Percentiles rank a stretch among this genome's conserved stretches.
These are phyloP conservation scores for Perilla frutescens DNA, from an alignment of 257 asterid species.

Conservation along the genomic window DNA sequence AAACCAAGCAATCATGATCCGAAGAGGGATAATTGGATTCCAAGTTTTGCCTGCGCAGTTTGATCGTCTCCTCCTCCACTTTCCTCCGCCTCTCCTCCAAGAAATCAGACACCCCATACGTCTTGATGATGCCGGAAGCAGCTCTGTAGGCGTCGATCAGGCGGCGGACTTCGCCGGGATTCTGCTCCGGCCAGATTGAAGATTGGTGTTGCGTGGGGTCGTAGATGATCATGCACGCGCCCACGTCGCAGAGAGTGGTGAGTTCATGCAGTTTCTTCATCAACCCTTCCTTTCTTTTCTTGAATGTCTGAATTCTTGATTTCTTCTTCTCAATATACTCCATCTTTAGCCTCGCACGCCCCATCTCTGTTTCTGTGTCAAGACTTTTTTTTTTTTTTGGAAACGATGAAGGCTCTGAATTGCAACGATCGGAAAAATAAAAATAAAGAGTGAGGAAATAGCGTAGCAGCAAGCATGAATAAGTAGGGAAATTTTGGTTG, in stretches of 20 bases:
- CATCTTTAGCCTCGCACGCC: slow-evolving; percentile 64
- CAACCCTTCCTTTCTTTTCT: slow-evolving; percentile 66
- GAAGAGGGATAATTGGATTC: slow-evolving; percentile 41
- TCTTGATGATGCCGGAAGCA: slow-evolving; percentile 24
- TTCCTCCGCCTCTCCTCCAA: slow-evolving; percentile 44
- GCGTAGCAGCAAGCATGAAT: too few relatives aligned
- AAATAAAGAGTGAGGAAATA: too few relatives aligned
- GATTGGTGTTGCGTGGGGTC: slow-evolving; percentile 40
- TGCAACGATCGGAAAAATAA: too few relatives aligned
- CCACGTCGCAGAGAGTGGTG: slow-evolving; percentile 67
- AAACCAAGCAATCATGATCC: slow-evolving; percentile 32
- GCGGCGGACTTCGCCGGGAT: slow-evolving; percentile 36
- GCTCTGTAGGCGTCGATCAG: slow-evolving; percentile 45
- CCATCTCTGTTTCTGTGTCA: too few relatives aligned
- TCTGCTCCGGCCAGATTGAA: slow-evolving; percentile 63
- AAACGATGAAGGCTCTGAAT: too few relatives aligned
- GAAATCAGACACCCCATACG: slow-evolving; percentile 51
- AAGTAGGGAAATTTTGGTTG: too few relatives aligned
- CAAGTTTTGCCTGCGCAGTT: slow-evolving; percentile 33
- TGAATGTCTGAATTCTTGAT: slow-evolving; percentile 50
- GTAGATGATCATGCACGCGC: slow-evolving; percentile 63
- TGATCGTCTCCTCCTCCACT: slow-evolving; percentile 50
- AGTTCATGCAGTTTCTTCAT: slow-evolving; percentile 56
- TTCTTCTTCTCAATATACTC: slow-evolving; percentile 56
- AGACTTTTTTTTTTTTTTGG: too few relatives aligned